Evolutionary conservation across 768 basidiomycete genomes (phyloP).

Genomic region (Paxillus rubicundulus): DNA sequence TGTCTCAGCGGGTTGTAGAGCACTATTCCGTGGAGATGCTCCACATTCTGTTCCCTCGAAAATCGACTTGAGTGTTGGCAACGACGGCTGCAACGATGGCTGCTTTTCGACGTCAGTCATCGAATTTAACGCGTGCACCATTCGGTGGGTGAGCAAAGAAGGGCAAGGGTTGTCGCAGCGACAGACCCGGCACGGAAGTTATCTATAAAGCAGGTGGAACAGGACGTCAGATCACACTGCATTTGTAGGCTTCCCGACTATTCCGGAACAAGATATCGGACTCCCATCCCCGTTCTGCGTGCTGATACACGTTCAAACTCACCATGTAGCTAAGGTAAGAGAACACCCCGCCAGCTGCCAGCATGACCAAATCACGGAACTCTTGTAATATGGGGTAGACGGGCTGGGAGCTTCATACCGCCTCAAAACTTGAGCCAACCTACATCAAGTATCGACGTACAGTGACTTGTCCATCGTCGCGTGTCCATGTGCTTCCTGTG

Average conservation of each 20-base stretch:
- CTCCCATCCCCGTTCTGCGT: slow-evolving; percentile 11
- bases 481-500: not conserved
- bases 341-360: not conserved
- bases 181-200: slow-evolving; percentile 2
- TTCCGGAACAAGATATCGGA: slow-evolving; percentile 20
- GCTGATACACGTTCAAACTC: slow-evolving; percentile 4
- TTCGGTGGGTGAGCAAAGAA: slow-evolving; percentile 4
- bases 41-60: slow-evolving; percentile 18
- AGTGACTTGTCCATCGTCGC: not conserved
- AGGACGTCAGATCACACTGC: slow-evolving; percentile 22
- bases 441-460: not conserved
- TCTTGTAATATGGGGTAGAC: slow-evolving; percentile 7
- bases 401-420: not conserved
- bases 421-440: slow-evolving; percentile 1
- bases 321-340: too few species aligned
- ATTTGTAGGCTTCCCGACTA: slow-evolving; percentile 21
- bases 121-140: slow-evolving; percentile 5
- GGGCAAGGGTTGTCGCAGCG: slow-evolving; percentile 12
- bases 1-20: slow-evolving; percentile 18
- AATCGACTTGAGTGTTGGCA: slow-evolving; percentile 19
- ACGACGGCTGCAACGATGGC: slow-evolving; percentile 16
- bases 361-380: slow-evolving; percentile 3
- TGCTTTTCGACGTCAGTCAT: slow-evolving; percentile 35
- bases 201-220: slow-evolving; percentile 28
- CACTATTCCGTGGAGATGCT: slow-evolving; percentile 21